Evolutionary conservation across 2,329 filamentous ascomycete species (phyloP).

Genomic region (Cladosporium sp.): DNA sequence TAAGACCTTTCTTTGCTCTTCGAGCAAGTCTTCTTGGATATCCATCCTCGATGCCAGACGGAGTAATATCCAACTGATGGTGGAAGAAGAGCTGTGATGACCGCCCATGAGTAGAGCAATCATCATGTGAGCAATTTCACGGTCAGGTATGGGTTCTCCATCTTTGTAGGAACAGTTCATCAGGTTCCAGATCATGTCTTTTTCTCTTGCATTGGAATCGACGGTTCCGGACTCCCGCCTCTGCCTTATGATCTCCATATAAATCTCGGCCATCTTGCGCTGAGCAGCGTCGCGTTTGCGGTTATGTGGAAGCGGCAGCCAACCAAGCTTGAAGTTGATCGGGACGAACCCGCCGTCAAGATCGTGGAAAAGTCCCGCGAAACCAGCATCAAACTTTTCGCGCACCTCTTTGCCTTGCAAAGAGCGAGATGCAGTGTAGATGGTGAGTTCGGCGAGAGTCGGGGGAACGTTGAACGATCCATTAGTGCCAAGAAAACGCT

Average conservation of each 20-base stretch:
- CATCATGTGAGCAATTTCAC: conserved; percentile 90
- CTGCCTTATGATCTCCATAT: conserved; percentile 77
- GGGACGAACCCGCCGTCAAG: conserved; percentile 88
- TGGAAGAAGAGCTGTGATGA: conserved; percentile 85
- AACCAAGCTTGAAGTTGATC: conserved; percentile 87
- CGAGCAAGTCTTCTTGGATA: conserved; percentile 76
- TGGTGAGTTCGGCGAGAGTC: conserved; percentile 81
- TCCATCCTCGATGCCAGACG: conserved; percentile 76
- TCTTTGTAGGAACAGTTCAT: conserved; percentile 87
- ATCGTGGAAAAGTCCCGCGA: conserved; percentile 82
- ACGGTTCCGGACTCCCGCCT: conserved; percentile 60
- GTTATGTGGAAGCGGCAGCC: conserved; percentile 90
- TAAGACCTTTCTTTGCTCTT: conserved; percentile 75
- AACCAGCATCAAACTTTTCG: conserved; percentile 74
- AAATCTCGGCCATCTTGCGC: conserved; percentile 76
- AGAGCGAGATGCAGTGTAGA: conserved; percentile 84
- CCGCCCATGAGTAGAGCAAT: conserved; percentile 91
- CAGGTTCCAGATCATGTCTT: conserved; percentile 88
- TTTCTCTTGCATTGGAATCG: conserved; percentile 37
- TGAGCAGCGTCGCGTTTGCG: conserved; percentile 77
- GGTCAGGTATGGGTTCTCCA: conserved; percentile 74
- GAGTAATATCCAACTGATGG: conserved; percentile 81
- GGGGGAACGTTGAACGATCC: conserved; percentile 73
- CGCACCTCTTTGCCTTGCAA: conserved; percentile 84
- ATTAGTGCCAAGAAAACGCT: conserved; percentile 36